Evolutionary conservation across 2,329 filamentous ascomycete genomes (phyloP).

Genomic region (Colletotrichum sp.): DNA sequence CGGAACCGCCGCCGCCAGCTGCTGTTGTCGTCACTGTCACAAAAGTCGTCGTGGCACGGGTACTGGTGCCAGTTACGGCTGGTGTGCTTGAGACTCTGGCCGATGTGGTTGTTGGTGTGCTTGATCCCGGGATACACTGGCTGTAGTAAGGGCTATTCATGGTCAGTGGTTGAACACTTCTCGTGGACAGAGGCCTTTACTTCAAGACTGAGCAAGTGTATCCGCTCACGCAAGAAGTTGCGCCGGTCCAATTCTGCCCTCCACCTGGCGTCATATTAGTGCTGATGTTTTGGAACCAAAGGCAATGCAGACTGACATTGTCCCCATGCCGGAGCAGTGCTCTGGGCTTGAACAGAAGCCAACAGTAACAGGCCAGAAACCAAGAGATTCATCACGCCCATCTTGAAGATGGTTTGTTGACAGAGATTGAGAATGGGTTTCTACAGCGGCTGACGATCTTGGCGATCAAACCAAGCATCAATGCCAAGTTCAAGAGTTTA

Average conservation of each 20-base stretch:
- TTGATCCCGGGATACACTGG: conserved; percentile 16
- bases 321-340: conserved; percentile 7
- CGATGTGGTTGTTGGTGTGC: background rate
- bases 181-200: background rate
- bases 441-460: background rate
- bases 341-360: background rate
- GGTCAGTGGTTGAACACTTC: background rate
- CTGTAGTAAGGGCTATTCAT: conserved; percentile 8
- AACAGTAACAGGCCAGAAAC: background rate
- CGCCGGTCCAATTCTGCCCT: conserved; percentile 10
- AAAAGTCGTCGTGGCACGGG: conserved; percentile 7
- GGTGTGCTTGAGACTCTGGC: background rate
- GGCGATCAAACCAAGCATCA: background rate
- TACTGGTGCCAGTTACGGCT: background rate
- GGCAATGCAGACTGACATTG: conserved; percentile 5
- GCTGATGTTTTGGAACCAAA: background rate
- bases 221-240: conserved; percentile 12
- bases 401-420: background rate
- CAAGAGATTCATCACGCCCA: background rate
- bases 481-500: conserved; percentile 11
- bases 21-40: conserved; percentile 9
- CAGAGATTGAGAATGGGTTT: background rate
- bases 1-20: background rate
- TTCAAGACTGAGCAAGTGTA: conserved; percentile 19
- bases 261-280: conserved; percentile 5